These are phyloP conservation scores for Candida alai DNA, from an alignment of 805 yeast genomes.

Conservation along the genomic window DNA sequence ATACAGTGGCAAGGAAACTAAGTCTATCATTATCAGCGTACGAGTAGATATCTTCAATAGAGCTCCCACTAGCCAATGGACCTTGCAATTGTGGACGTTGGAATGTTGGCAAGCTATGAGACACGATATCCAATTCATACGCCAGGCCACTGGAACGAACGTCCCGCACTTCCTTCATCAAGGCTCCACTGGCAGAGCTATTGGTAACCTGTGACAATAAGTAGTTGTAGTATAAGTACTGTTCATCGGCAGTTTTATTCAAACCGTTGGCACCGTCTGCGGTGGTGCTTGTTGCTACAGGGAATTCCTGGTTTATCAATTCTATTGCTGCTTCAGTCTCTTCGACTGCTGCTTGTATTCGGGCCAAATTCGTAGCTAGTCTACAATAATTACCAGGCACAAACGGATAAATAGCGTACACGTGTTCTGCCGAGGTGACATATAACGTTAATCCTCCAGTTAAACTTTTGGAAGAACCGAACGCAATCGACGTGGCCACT, in stretches of 20 bases:
- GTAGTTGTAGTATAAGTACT: slow-evolving; percentile 14
- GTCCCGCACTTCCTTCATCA: slow-evolving; percentile 14
- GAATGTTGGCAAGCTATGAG: slow-evolving; percentile 11
- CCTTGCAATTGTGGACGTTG: slow-evolving; percentile 22
- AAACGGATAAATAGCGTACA: slow-evolving; percentile 30
- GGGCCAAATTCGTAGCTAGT: slow-evolving; percentile 15
- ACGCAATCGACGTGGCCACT: slow-evolving; percentile 21
- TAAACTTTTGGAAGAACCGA: slow-evolving; percentile 23
- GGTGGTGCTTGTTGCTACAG: slow-evolving; percentile 8
- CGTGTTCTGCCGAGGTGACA: slow-evolving; percentile 16
- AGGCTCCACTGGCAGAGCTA: slow-evolving; percentile 7
- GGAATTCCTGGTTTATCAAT: slow-evolving; percentile 13
- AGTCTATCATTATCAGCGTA: slow-evolving; percentile 13
- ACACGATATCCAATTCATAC: slow-evolving; percentile 10
- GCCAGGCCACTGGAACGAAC: slow-evolving; percentile 5
- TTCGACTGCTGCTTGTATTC: slow-evolving; percentile 8
- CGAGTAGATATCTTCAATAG: slow-evolving; percentile 8
- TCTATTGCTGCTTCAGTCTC: slow-evolving; percentile 11
- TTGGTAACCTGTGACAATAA: slow-evolving; percentile 13
- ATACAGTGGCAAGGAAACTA: slow-evolving; percentile 15
- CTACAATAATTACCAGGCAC: slow-evolving; percentile 12
- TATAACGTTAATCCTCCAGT: slow-evolving; percentile 29
- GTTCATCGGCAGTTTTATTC: slow-evolving; percentile 13
- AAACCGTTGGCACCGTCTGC: slow-evolving; percentile 12
- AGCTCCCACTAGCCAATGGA: slow-evolving; percentile 12